Evolutionary conservation across 768 basidiomycete genomes (phyloP).

Genomic region (Boletus rubescentipes): DNA sequence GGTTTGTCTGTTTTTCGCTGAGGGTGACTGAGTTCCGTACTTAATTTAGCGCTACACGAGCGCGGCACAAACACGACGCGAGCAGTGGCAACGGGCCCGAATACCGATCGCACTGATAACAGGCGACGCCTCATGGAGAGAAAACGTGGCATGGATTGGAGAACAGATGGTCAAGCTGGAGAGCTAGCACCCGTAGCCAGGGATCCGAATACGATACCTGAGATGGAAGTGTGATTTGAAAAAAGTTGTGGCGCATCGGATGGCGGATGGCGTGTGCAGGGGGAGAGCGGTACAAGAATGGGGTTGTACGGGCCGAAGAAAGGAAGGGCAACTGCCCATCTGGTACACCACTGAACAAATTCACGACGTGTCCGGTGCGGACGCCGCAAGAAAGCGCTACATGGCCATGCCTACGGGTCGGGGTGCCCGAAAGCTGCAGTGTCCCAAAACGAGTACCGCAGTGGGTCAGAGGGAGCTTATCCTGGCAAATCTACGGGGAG

Average conservation of each 20-base stretch:
- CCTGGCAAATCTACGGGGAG: slow-evolving; percentile 21
- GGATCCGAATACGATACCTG: neutral
- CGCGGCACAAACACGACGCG: neutral
- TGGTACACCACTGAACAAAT: neutral
- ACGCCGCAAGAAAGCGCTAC: neutral
- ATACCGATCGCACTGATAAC: slow-evolving; percentile 5
- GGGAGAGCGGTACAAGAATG: slow-evolving; percentile 20
- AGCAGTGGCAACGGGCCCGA: slow-evolving; percentile 15
- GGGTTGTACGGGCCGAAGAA: neutral
- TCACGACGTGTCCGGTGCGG: slow-evolving; percentile 13
- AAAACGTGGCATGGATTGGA: neutral
- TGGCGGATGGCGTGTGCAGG: slow-evolving; percentile 9
- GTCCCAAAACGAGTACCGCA: slow-evolving; percentile 5
- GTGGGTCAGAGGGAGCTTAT: slow-evolving; percentile 20
- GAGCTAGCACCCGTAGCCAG: neutral
- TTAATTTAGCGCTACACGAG: slow-evolving; percentile 4
- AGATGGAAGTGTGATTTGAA: neutral
- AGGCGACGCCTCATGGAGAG: slow-evolving; percentile 5
- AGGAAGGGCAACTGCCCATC: neutral
- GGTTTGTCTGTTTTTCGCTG: slow-evolving; percentile 7
- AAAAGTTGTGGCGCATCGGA: slow-evolving; percentile 6
- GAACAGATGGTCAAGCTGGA: neutral
- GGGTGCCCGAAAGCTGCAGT: neutral
- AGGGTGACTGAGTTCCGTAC: neutral
- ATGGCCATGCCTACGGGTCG: no score